These are phyloP conservation scores for Thraustochytrium striatum DNA, from an alignment of 352 stramenopile species.

Conservation along the genomic window DNA sequence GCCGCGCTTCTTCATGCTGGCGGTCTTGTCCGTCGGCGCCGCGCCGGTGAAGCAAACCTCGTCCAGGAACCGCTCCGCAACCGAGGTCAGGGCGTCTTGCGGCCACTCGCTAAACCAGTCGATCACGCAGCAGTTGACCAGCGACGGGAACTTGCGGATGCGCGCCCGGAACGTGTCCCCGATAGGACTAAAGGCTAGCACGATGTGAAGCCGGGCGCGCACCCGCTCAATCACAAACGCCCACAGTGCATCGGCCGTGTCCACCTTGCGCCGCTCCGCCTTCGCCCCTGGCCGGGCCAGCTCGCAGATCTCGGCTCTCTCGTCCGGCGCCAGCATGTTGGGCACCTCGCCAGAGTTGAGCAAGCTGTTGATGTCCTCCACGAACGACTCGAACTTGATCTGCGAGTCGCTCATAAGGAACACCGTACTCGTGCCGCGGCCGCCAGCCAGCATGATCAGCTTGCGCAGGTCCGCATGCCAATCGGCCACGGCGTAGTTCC, in stretches of 20 bases:
- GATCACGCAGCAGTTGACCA: constrained; percentile 85
- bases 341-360: constrained; percentile 87
- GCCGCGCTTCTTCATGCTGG: background rate
- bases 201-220: constrained; percentile 75
- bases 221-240: constrained; percentile 85
- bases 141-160: constrained; percentile 78
- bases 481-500: constrained; percentile 83
- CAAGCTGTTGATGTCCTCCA: constrained; percentile 96
- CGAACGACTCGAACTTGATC: constrained; percentile 88
- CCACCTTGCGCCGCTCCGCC: constrained; percentile 70
- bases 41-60: constrained; percentile 64
- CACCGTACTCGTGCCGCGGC: constrained; percentile 77
- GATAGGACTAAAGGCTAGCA: constrained; percentile 75
- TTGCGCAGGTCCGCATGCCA: constrained; percentile 89
- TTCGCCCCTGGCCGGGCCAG: constrained; percentile 81
- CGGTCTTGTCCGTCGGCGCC: constrained; percentile 71
- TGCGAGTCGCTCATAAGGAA: constrained; percentile 93
- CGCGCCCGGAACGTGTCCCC: constrained; percentile 73
- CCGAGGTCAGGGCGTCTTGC: constrained; percentile 75
- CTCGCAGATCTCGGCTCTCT: constrained; percentile 75
- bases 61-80: constrained; percentile 75
- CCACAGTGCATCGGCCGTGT: constrained; percentile 73
- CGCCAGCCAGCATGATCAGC: constrained; percentile 78
- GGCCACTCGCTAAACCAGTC: constrained; percentile 91
- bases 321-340: constrained; percentile 82